Conservation (phyloP, 2,329 filamentous ascomycete species). For the Phaeophleospora eucalypticola region DNA sequence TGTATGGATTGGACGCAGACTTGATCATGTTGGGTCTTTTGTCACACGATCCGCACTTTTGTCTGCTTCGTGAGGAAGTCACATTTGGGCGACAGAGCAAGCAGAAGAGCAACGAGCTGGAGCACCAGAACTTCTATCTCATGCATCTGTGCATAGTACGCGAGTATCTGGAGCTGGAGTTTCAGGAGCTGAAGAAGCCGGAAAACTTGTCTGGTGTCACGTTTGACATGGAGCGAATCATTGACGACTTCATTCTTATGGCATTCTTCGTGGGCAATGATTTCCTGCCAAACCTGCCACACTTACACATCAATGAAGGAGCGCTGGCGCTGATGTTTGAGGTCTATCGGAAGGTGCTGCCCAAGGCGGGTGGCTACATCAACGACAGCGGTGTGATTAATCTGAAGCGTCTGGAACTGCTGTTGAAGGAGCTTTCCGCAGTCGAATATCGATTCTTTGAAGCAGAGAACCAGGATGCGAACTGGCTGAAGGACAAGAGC, state of each 20-base stretch:
- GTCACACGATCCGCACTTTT: slow-evolving; percentile 98
- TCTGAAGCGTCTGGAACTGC: slow-evolving; percentile 67
- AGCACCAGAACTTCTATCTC: slow-evolving; percentile 98
- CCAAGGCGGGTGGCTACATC: slow-evolving; percentile 86
- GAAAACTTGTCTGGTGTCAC: slow-evolving; percentile 64
- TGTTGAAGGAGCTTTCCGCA: slow-evolving; percentile 79
- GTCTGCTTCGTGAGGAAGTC: slow-evolving; percentile 91
- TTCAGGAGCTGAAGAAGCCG: slow-evolving; percentile 80
- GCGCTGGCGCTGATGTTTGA: slow-evolving; percentile 96
- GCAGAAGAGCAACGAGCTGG: slow-evolving; percentile 88
- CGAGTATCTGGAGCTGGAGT: slow-evolving; percentile 94
- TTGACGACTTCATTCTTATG: slow-evolving; percentile 99
- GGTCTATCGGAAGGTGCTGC: slow-evolving; percentile 87
- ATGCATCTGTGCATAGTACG: slow-evolving; percentile 96
- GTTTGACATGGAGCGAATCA: slow-evolving; percentile 92
- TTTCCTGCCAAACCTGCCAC: slow-evolving; percentile 93
- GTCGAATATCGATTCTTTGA: slow-evolving; percentile 94
- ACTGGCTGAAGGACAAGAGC: slow-evolving; percentile 87
- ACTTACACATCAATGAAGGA: slow-evolving; percentile 97
- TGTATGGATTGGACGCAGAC: slow-evolving; percentile 96
- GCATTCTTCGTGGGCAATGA: slow-evolving; percentile 99
- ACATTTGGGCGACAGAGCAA: slow-evolving; percentile 88
- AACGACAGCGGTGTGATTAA: slow-evolving; percentile 95
- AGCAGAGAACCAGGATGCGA: slow-evolving; percentile 78
- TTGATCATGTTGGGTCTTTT: slow-evolving; percentile 97